Conservation (phyloP, 257 asterid genomes). For the Nicotiana benthamiana region DNA sequence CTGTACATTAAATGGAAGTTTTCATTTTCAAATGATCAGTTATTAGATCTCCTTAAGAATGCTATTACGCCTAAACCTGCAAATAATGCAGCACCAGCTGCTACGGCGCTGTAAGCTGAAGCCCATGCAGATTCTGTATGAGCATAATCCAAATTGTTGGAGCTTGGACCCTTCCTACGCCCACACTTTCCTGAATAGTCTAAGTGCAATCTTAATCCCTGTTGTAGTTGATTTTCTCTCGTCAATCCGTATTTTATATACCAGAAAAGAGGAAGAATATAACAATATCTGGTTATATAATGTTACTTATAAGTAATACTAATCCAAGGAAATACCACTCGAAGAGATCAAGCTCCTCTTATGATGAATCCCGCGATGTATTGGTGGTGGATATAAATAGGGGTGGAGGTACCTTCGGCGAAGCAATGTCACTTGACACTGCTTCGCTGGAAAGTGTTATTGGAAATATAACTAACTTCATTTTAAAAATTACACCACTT, state of each 20-base stretch:
- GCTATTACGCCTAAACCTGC: slow-evolving; percentile 75
- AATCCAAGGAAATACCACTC: background rate
- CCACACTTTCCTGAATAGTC: slow-evolving; percentile 47
- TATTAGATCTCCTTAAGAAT: slow-evolving; percentile 46
- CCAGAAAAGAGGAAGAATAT: background rate
- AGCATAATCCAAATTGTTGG: slow-evolving; percentile 37
- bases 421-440: too few relatives aligned
- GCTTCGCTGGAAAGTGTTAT: too few relatives aligned
- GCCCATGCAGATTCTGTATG: slow-evolving; percentile 48
- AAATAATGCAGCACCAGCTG: slow-evolving; percentile 83
- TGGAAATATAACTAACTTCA: too few relatives aligned
- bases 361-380: background rate
- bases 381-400: background rate
- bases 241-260: background rate
- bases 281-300: background rate
- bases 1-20: background rate
- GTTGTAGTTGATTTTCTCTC: slow-evolving; percentile 7
- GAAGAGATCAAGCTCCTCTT: background rate
- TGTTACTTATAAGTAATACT: background rate
- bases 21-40: slow-evolving; percentile 11
- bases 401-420: too few relatives aligned
- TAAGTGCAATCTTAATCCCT: slow-evolving; percentile 79
- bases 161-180: slow-evolving; percentile 30
- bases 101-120: slow-evolving; percentile 60
- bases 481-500: too few relatives aligned